A percentile compares a stretch with the other conserved stretches of the same genome.
Conservation (phyloP, 768 basidiomycete species). For the Leccinellum luteum region DNA sequence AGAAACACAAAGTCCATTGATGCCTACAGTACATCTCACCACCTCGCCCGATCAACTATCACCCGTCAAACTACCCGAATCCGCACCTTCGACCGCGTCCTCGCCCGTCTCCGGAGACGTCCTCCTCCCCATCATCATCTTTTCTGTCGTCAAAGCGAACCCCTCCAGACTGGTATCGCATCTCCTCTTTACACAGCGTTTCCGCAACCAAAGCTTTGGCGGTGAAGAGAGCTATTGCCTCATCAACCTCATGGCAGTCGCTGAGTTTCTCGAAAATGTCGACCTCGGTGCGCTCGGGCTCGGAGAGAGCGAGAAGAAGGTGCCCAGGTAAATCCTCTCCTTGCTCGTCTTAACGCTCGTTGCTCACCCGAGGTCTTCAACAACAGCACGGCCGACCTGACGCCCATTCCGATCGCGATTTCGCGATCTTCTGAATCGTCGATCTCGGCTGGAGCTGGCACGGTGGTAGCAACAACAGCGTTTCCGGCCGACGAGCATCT, state of each 20-base stretch:
- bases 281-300: slow-evolving; percentile 74
- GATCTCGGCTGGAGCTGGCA: slow-evolving; percentile 4
- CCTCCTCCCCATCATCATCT: slow-evolving; percentile 91
- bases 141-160: slow-evolving; percentile 90
- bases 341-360: not conserved
- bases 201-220: slow-evolving; percentile 29
- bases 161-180: slow-evolving; percentile 71
- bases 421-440: slow-evolving; percentile 43
- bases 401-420: slow-evolving; percentile 73
- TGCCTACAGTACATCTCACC: slow-evolving; percentile 8
- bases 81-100: slow-evolving; percentile 14
- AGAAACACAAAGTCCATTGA: slow-evolving; percentile 1
- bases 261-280: slow-evolving; percentile 94
- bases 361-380: not conserved
- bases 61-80: slow-evolving; percentile 2
- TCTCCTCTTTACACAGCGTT: slow-evolving; percentile 38
- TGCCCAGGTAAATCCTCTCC: slow-evolving; percentile 48
- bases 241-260: slow-evolving; percentile 92
- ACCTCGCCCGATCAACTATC: slow-evolving; percentile 1
- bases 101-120: slow-evolving; percentile 82
- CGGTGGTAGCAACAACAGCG: slow-evolving; percentile 27
- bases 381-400: slow-evolving; percentile 69
- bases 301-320: slow-evolving; percentile 50
- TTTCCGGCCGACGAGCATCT: slow-evolving; percentile 47
- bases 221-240: slow-evolving; percentile 90